Conservation (phyloP, 108 stramenopile genomes). For the Chaetoceros tenuissimus region DNA sequence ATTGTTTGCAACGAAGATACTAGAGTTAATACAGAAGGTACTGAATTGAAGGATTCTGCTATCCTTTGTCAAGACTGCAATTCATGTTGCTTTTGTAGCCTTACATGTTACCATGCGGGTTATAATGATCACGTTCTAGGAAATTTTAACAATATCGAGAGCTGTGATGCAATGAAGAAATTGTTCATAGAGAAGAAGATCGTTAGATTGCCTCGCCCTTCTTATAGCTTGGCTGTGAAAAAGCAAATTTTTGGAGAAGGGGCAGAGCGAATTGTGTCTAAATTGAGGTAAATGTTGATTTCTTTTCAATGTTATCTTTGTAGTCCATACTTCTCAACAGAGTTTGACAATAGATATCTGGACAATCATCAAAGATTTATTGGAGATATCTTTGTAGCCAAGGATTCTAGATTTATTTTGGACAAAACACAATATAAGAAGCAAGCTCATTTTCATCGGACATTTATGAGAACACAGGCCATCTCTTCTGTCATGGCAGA, state of each 20-base stretch:
- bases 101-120: too few relatives aligned
- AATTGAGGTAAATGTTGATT: too few relatives aligned
- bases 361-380: slow-evolving; percentile 25
- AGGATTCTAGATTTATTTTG: slow-evolving; percentile 39
- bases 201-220: too few relatives aligned
- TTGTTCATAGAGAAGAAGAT: slow-evolving; percentile 9
- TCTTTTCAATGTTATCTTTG: too few relatives aligned
- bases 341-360: slow-evolving; percentile 30
- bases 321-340: too few relatives aligned
- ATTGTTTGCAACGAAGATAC: slow-evolving; percentile 9
- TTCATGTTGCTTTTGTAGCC: neutral
- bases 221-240: slow-evolving; percentile 38
- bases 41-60: slow-evolving; percentile 6
- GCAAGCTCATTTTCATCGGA: slow-evolving; percentile 18
- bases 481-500: slow-evolving; percentile 27
- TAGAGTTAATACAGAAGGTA: neutral
- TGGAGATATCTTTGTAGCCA: slow-evolving; percentile 39
- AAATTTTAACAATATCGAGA: too few relatives aligned
- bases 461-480: slow-evolving; percentile 39
- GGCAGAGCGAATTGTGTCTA: slow-evolving; percentile 37
- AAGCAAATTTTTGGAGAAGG: slow-evolving; percentile 38
- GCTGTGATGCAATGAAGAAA: too few relatives aligned
- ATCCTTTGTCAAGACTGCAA: slow-evolving; percentile 1
- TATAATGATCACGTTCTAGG: too few relatives aligned
- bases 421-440: slow-evolving; percentile 4